Conservation (phyloP, 1,284 basidiomycete species). For the Heterobasidion annosum region DNA sequence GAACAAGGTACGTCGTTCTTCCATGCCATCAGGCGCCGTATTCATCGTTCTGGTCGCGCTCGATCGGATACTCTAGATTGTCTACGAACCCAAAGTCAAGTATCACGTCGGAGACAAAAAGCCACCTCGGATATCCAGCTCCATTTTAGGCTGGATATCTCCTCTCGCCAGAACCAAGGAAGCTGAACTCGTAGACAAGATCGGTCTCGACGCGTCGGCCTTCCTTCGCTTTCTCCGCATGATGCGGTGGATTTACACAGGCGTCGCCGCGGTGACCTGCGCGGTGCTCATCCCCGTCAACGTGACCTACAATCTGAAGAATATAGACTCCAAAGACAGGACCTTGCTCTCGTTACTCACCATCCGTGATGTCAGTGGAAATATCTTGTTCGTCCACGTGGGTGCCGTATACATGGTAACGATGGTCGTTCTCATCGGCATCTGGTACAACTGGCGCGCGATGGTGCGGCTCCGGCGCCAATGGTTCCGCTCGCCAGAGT, state of each 20-base stretch:
- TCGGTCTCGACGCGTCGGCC: conserved; percentile 89
- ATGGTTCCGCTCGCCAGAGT: conserved; percentile 76
- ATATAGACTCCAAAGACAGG: conserved; percentile 40
- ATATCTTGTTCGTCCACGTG: conserved; percentile 69
- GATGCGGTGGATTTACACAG: conserved; percentile 71
- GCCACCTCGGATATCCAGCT: conserved; percentile 76
- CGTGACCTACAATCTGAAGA: conserved; percentile 58
- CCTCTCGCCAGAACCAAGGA: conserved; percentile 83
- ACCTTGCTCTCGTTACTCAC: conserved; percentile 71
- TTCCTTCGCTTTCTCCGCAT: conserved; percentile 91
- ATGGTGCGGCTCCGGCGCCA: conserved; percentile 60
- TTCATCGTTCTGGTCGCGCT: background rate
- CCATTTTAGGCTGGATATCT: conserved; percentile 82
- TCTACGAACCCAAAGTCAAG: conserved; percentile 86
- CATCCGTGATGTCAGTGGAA: conserved; percentile 64
- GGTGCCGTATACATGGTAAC: conserved; percentile 69
- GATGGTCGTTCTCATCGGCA: conserved; percentile 50
- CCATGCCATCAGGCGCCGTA: background rate
- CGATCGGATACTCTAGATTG: conserved; percentile 33
- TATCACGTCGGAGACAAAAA: conserved; percentile 78
- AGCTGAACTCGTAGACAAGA: conserved; percentile 80
- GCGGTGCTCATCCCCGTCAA: conserved; percentile 79
- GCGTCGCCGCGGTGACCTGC: conserved; percentile 60
- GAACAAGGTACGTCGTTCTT: conserved; percentile 34
- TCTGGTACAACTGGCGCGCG: conserved; percentile 67